Evolutionary conservation across 306 rosid genomes (phyloP), one percentile per base, ranked within the genome.

Genomic region (Quercus berberidifolia): DNA sequence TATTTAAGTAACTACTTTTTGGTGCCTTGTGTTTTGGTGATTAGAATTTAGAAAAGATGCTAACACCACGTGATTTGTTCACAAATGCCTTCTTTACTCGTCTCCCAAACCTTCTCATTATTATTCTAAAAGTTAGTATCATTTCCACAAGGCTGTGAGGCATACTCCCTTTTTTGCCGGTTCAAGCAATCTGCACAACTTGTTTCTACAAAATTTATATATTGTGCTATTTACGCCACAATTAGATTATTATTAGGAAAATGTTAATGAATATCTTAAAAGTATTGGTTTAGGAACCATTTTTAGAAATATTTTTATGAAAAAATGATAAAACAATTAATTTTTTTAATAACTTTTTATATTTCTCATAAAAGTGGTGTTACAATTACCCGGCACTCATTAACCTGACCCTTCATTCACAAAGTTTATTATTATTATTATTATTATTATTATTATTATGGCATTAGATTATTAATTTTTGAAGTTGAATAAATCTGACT

Each of bases 41-140:
- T 19, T 26, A 51, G 81, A 84, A 52, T 26, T 19, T 26, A 51
- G 81, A 84, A 52, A 33, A 43, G 82, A 83, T 56, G 80, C 78
- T 19, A 1, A 79, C 31, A 25, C 76, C 93, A 86, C 89, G 88
- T 91, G 89, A 55, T 80, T 12, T 73, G 74, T 82, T 57, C 20
- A 76, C 11, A 72, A 81, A 35, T 75, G 3, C 64, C 74, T 74
- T 67, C 77, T 76, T 83, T 78, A 80, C 74, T 49, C 76, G n/a
- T 73, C 81, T 69, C 46, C 46, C 70, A 51, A 73, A 63, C 26
- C 57, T 5, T 28, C 76, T 3, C 55, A 35, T 2, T 52, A 77
- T 80, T 64, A 80, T 83, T 83, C 85, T 75, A 43, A 19, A 75
- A 84, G 69, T 23, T 49, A 17, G 21, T 3, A 2, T 10, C 18